Base-by-base conservation (phyloP, 805 yeast genomes). In the Candida nitratophila region DNA sequence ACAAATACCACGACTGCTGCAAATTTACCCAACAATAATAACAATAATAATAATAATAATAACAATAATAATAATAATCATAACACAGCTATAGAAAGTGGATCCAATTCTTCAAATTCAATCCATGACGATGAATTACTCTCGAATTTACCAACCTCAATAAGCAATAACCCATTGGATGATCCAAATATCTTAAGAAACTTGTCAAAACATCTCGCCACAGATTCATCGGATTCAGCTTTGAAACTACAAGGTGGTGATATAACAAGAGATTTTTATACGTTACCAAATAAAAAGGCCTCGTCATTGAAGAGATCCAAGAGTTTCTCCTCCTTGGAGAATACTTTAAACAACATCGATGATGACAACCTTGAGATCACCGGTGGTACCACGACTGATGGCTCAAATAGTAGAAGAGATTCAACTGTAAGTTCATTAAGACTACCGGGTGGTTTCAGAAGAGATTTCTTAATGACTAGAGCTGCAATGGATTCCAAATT, bases 371-470 rank as follows among this genome's bases (percentile, higher is more conserved):
- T n/a, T n/a, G n/a, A n/a, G n/a, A n/a, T n/a, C n/a, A n/a, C n/a
- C n/a, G n/a, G n/a, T n/a, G n/a, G n/a, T n/a, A n/a, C n/a, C n/a
- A n/a, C n/a, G 7, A 33, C 7, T 33, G 16, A 21, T 5, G 6
- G 21, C 11, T 19, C 19, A 34, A 34, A 34, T 34, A n/a, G n/a
- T n/a, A 68, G 89, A 53, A 65, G 86, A 40, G 79, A 77, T 14
- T 79, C 88, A 0, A 65, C 71, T 12, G 91, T 90, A 0, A 76
- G 86, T 44, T 79, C 79, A 1, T 59, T 86, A 37, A 79, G 83
- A 50, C 81, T 85, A 11, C 95, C 95, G 0, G 93, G 93, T 42
- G 95, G 93, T 0, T 86, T 86, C 60, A 71, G 95, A 60, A 69
- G 95, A 53, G 86, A 83, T 46, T 85, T 73, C 52, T 64, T 85